These are phyloP conservation scores for Echinosphaeria canescens DNA, from an alignment of 2,329 filamentous ascomycete genomes.

Conservation along the genomic window DNA sequence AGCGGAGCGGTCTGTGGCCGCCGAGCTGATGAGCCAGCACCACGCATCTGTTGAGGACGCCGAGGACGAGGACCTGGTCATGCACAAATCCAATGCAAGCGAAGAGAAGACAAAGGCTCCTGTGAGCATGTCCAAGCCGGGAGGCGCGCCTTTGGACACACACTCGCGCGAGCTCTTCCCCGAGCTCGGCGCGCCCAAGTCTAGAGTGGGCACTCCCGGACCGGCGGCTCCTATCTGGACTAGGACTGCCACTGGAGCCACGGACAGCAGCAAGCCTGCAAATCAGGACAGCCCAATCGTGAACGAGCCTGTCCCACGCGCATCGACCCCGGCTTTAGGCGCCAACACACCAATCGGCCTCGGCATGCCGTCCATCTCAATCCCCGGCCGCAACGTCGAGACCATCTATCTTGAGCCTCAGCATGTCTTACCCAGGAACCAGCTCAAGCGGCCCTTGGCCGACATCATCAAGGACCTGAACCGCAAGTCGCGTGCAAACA, in stretches of 20 bases:
- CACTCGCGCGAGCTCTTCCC: slow-evolving; percentile 86
- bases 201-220: slow-evolving; percentile 42
- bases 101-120: slow-evolving; percentile 20
- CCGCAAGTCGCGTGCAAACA: slow-evolving; percentile 68
- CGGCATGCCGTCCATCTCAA: slow-evolving; percentile 33
- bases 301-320: slow-evolving; percentile 34
- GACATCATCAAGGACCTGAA: slow-evolving; percentile 87
- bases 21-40: slow-evolving; percentile 45
- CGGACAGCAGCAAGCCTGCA: slow-evolving; percentile 31
- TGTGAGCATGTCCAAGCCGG: slow-evolving; percentile 40
- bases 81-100: slow-evolving; percentile 7
- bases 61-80: slow-evolving; percentile 55
- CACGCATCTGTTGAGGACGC: slow-evolving; percentile 61
- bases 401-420: slow-evolving; percentile 51
- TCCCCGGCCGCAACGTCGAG: slow-evolving; percentile 70
- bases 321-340: slow-evolving; percentile 41
- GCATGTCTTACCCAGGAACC: slow-evolving; percentile 52
- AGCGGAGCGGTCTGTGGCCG: slow-evolving; percentile 28
- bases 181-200: slow-evolving; percentile 51
- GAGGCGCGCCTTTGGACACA: slow-evolving; percentile 44
- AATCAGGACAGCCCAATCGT: too few relatives aligned
- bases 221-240: slow-evolving; percentile 62
- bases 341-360: slow-evolving; percentile 21
- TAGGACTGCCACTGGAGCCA: slow-evolving; percentile 25
- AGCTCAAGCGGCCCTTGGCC: slow-evolving; percentile 66